Base-by-base conservation (phyloP, 2,329 filamentous ascomycete species). In the Neonectria ditissima region DNA sequence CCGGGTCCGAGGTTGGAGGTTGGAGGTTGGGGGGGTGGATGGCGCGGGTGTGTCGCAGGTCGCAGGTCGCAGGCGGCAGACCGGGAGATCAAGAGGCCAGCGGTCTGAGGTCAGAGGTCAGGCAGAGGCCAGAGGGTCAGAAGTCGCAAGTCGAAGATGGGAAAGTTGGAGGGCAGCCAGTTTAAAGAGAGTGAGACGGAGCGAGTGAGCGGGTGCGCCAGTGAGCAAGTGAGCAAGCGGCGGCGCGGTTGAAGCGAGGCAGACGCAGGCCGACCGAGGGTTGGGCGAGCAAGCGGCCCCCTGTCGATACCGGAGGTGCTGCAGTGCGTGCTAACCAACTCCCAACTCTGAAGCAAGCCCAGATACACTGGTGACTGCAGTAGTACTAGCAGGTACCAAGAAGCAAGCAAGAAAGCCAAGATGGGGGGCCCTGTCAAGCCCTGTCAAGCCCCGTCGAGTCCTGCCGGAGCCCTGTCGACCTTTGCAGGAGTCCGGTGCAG, bases 181-280 rank as follows among this genome's bases (percentile, higher is more conserved):
- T 73, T 75, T 74, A 76, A 74, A 76, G 77, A 68, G 68, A 68
- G 69, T 54, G 50, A 62, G 61, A n/a, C n/a, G n/a, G n/a, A n/a
- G 5, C 16, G 16, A 18, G 37, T 18, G 37, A 39, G 37, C 37
- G 53, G 67, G 69, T 55, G 50, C 59, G 61, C 56, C 39, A 53
- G 66, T 70, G 63, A 59, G 66, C 59, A 61, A 65, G 44, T 32
- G 45, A 48, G 10, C n/a, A 26, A 69, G 67, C 62, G 65, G 68
- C 69, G 72, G 64, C 64, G 66, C 67, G 69, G 65, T 65, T 71
- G 69, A 66, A 70, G 68, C 68, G 63, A 70, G 54, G 59, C 68
- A 65, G 66, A 70, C 52, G 68, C 68, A 73, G 68, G 63, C 68
- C 62, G 69, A 68, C 68, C 71, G 70, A 66, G 71, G 71, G 68